Evolutionary conservation across 768 basidiomycete species (phyloP), one percentile per base, ranked within the genome.

Genomic region (Boletellus ananas): DNA sequence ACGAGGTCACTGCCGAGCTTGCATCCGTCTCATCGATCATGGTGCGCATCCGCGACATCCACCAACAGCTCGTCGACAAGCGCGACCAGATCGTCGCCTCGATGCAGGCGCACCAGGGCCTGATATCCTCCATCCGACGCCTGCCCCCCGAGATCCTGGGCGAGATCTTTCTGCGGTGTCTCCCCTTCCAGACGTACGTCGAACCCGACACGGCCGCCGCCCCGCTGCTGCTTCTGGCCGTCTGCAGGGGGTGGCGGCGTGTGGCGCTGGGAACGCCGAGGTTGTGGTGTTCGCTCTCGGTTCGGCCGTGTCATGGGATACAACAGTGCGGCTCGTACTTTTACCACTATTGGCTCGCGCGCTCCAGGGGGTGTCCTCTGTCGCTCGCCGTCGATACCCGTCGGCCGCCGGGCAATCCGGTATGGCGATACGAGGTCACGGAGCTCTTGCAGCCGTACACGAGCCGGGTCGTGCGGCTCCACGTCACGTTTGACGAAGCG

Each of bases 101-200:
- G 12, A 55, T 66, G 47, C 33, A 53, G 4, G 44, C 33, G 2
- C 64, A 69, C 43, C 53, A 33, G 14, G 55, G 62, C 3, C 55
- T 70, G 1, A 29, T 59, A 23, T 60, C 62, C 8, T 55, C 57
- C 34, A 73, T 79, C 49, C 60, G 58, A 14, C 45, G 58, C 2
- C 29, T 80, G 7, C 78, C 79, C 6, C 38, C 72, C 2, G 79
- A 80, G 58, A 58, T 80, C 4, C 68, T 72, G 27, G 68, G 71
- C 33, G 74, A 78, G 59, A 74, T 81, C 33, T 79, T 79, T 58
- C 56, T 58, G 9, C 64, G 67, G 16, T 74, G 71, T 54, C 56
- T 72, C n/a, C 58, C 63, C 3, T n/a, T 47, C 0, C 57, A 64
- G 17, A 46, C 57, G 0, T 42, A 58, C 42, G 54, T 60, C 27